Percentiles rank a stretch among this genome's conserved stretches.
Conservation (phyloP, 768 basidiomycete genomes). For the Auricularia cornea region DNA sequence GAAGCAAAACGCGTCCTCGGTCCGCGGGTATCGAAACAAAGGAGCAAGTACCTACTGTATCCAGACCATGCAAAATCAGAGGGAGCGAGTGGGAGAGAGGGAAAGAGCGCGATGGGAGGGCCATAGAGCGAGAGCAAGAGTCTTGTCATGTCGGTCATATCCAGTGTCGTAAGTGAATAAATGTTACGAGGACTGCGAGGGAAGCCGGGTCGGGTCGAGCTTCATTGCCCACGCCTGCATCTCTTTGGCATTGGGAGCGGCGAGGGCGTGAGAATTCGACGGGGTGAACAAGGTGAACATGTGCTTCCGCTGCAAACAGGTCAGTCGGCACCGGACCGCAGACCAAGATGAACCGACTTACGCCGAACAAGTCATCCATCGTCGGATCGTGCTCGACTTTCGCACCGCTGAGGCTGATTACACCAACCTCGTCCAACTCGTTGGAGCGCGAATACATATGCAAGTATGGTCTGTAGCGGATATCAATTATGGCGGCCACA, state of each 20-base stretch:
- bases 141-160: neutral
- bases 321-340: neutral
- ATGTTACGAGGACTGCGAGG: neutral
- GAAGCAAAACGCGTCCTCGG: neutral
- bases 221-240: slow-evolving; percentile 77
- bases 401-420: slow-evolving; percentile 77
- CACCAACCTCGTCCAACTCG: slow-evolving; percentile 73
- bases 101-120: neutral
- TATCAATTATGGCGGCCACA: neutral
- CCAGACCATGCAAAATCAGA: neutral
- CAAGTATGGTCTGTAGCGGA: slow-evolving; percentile 68
- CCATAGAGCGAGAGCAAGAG: neutral
- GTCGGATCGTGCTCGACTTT: slow-evolving; percentile 80
- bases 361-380: slow-evolving; percentile 81
- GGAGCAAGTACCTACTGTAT: too few relatives aligned
- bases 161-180: neutral
- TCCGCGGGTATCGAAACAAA: neutral
- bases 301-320: slow-evolving; percentile 59
- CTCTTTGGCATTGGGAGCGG: slow-evolving; percentile 75
- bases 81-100: neutral
- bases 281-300: slow-evolving; percentile 88
- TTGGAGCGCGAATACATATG: slow-evolving; percentile 78
- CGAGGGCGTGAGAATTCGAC: slow-evolving; percentile 85
- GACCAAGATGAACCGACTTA: slow-evolving; percentile 31
- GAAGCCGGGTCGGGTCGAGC: slow-evolving; percentile 71